Conservation (phyloP, 192 early-diverging fungal species). For the Gigaspora rosea region DNA sequence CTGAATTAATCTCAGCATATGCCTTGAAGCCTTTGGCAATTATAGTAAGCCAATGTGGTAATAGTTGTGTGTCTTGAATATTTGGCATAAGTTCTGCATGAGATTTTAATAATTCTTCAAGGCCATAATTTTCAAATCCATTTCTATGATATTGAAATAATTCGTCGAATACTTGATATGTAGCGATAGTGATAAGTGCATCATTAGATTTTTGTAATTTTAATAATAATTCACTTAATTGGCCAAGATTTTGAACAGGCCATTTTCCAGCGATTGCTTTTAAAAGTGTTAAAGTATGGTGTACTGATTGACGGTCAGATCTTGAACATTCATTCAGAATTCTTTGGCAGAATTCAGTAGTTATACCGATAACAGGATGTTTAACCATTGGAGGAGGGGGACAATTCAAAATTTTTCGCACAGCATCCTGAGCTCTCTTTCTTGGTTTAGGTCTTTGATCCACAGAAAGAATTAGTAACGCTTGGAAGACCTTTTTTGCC, state of each 20-base stretch:
- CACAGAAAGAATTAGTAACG: slow-evolving; percentile 73
- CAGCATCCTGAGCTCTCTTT: slow-evolving; percentile 84
- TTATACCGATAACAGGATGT: slow-evolving; percentile 71
- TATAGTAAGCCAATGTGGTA: slow-evolving; percentile 84
- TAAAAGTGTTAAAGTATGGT: slow-evolving; percentile 73
- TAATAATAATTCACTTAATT: slow-evolving; percentile 73
- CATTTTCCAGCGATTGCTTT: slow-evolving; percentile 61
- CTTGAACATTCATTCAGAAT: slow-evolving; percentile 60
- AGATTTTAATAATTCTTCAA: slow-evolving; percentile 53
- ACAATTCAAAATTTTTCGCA: slow-evolving; percentile 63
- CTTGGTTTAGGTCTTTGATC: slow-evolving; percentile 84
- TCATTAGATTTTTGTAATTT: slow-evolving; percentile 79
- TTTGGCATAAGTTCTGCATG: slow-evolving; percentile 83
- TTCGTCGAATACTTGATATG: slow-evolving; percentile 72
- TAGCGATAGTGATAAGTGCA: slow-evolving; percentile 73
- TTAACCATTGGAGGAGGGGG: slow-evolving; percentile 67
- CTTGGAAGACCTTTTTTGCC: slow-evolving; percentile 70
- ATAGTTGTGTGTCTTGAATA: slow-evolving; percentile 75
- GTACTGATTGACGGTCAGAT: slow-evolving; percentile 54
- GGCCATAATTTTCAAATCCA: slow-evolving; percentile 46
- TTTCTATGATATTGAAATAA: slow-evolving; percentile 55
- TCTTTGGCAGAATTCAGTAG: slow-evolving; percentile 64
- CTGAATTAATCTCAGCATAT: slow-evolving; percentile 62
- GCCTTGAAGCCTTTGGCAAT: slow-evolving; percentile 71
- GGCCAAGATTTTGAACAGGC: slow-evolving; percentile 49